Base-by-base conservation (phyloP, 805 yeast genomes). In the Ogataea siamensis region DNA sequence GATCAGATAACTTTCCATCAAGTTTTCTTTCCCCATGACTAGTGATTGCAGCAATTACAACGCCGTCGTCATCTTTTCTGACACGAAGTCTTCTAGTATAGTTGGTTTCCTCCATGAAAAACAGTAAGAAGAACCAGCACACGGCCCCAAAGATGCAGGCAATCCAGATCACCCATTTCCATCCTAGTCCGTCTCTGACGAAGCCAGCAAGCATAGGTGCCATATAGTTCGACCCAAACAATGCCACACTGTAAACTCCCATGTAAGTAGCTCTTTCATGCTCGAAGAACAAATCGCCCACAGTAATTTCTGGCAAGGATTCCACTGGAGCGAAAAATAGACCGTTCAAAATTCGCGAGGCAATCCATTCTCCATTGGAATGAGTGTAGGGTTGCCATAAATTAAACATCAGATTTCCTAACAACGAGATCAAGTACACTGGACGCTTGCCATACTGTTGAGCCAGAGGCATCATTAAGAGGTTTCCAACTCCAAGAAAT, bases 181-280 rank as follows among this genome's bases (percentile, higher is more conserved):
- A 78, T 5, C 75, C 73, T 18, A 66, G 59, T 19, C 66, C 68
- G 34, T 70, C 67, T 20, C 68, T 67, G 39, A 78, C 73, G 47
- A 74, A 73, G 9, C 82, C 82, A 9, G 81, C 79, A 32, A 77
- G 66, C 49, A 78, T 62, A 5, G 83, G 83, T 4, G 82, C 83
- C 40, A 76, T 57, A 48, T 63, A 78, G 28, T 77, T 72, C 7
- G 80, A 75, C 9, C 68, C 67, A 24, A 76, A 66, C 12, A 80
- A 63, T 10, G 81, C 74, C 41, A 69, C 57, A 42, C 77, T 75
- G 53, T 78, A 78, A 16, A 75, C 50, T 24, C 70, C 68, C 64
- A 72, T 60, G 26, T 65, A 66, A n/a, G 63, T 57, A 5, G 74
- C 73, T 45, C 75, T 58, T 51, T 74, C 73, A 48, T 75, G 78